Evolutionary conservation across 306 rosid genomes (phyloP).

Genomic region (Corylus avellana): DNA sequence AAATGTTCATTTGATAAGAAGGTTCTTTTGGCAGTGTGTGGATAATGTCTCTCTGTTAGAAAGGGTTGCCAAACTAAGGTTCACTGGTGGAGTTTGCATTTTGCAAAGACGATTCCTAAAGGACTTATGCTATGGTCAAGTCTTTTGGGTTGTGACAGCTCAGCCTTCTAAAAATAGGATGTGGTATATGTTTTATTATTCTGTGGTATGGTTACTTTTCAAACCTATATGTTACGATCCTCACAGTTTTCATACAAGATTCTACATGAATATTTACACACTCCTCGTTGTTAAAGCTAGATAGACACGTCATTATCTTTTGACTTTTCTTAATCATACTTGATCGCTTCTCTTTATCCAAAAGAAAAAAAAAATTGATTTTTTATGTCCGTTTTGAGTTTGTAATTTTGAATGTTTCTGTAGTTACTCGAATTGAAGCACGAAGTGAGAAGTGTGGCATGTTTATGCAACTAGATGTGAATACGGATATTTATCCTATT

Average conservation of each 20-base stretch:
- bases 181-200: neutral
- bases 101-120: slow-evolving; percentile 3
- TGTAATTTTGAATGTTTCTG: slow-evolving; percentile 4
- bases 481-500: slow-evolving; percentile 82
- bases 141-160: slow-evolving; percentile 3
- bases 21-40: neutral
- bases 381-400: slow-evolving; percentile 3
- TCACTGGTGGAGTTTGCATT: neutral
- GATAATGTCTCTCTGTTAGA: neutral
- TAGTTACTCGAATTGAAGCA: slow-evolving; percentile 81
- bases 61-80: neutral
- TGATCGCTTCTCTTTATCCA: neutral
- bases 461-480: slow-evolving; percentile 68
- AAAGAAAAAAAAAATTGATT: neutral
- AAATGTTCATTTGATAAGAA: neutral
- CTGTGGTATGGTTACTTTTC: neutral
- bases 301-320: neutral
- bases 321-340: neutral
- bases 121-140: neutral
- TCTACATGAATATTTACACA: neutral
- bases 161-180: neutral
- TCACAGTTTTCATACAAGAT: neutral
- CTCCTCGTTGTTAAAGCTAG: neutral
- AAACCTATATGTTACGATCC: neutral
- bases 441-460: slow-evolving; percentile 70